A percentile compares a stretch with the other conserved stretches of the same genome.
phyloP scores from a whole-genome alignment of 257 asterid genomes.

The Gardenia jasminoides region DNA sequence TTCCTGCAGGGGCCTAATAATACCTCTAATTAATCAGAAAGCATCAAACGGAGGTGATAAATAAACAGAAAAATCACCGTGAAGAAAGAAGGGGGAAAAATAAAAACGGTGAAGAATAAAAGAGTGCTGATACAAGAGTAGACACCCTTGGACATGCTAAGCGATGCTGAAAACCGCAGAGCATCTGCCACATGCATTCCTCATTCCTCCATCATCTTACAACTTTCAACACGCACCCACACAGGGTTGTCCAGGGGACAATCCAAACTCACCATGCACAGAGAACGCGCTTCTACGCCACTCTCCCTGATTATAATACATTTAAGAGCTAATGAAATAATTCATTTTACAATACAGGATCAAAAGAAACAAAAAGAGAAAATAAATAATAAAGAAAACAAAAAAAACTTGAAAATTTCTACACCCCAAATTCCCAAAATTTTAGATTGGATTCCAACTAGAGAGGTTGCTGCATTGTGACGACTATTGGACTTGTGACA shows the following conservation, averaged over 20 bases:
- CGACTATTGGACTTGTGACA: conserved; percentile 67
- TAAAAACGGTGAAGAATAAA: not conserved
- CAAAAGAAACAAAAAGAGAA: not conserved
- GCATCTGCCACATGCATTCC: conserved; percentile 10
- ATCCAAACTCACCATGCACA: conserved; percentile 5
- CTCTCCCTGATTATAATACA: not conserved
- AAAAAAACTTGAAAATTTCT: not conserved
- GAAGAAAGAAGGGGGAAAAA: not conserved
- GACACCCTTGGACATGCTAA: not conserved
- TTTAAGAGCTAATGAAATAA: not conserved
- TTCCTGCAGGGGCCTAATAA: not conserved
- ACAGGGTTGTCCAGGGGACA: not conserved
- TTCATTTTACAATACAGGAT: not conserved
- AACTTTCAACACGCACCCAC: not conserved
- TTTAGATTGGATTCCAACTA: not conserved
- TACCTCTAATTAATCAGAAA: not conserved
- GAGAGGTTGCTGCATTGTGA: conserved; percentile 79
- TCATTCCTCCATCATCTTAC: not conserved
- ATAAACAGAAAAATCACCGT: not conserved
- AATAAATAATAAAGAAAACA: no score
- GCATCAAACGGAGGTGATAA: not conserved
- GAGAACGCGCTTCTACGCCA: not conserved
- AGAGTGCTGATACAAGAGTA: not conserved
- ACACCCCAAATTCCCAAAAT: not conserved
- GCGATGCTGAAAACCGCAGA: not conserved